Base-by-base conservation (phyloP, 257 asterid genomes). In the Rhazya stricta region DNA sequence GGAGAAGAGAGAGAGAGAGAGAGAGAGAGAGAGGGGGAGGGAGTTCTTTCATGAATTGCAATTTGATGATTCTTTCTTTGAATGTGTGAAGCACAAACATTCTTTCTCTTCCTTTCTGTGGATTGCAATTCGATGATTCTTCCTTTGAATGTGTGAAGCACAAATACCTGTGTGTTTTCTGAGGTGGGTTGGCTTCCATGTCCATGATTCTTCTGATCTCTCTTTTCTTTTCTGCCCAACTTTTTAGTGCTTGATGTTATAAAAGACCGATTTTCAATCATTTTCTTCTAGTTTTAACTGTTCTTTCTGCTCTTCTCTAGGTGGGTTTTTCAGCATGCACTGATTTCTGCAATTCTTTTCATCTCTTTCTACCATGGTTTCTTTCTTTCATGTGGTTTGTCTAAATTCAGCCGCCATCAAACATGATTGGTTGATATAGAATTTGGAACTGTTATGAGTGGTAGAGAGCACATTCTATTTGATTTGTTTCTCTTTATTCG, bases 161-260 rank as follows among this genome's bases (percentile, higher is more conserved):
- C 23, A 73, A 2, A 42, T 3, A 36, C 15, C 46, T 54, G 21
- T 30, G 32, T 0, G 53, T 56, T 56, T 27, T 62, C 34, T 43
- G 69, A n/a, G 70, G 71, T 74, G 54, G 34, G 54, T 45, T 74
- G 29, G 37, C 60, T 74, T 74, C 39, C 69, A 69, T 69, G 45
- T 42, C 53, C 29, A 67, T 67, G 32, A 41, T 73, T 73, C 69
- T 73, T 57, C 54, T 54, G 30, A 54, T 54, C 62, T 54, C 62
- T 54, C 13, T 54, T 54, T 13, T 48, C 21, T 71, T 71, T 45
- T 6, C 11, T 46, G 29, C 29, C 18, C 56, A 70, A 12, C 39
- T 50, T 18, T 57, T 41, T 11, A 45, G 16, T 21, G 12, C 48
- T 54, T 48, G 74, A 23, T 16, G 19, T 71, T 30, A 27, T 19